These are phyloP conservation scores for Epichloe sylvatica DNA, from an alignment of 2,329 filamentous ascomycete genomes.

Conservation along the genomic window DNA sequence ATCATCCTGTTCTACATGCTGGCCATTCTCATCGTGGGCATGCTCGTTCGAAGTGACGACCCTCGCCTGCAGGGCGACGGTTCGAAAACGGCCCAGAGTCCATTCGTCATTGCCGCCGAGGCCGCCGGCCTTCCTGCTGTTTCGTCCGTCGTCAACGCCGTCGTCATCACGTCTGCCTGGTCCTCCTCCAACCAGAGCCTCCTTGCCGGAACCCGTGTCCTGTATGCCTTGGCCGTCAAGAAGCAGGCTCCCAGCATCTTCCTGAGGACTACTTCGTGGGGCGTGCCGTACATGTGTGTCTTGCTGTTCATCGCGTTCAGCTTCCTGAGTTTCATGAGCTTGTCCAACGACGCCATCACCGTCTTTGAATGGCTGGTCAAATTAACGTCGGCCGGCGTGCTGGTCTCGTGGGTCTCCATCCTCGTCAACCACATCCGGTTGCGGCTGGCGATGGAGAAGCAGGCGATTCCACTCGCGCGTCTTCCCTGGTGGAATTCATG, in stretches of 20 bases:
- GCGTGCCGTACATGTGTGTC: conserved; percentile 48
- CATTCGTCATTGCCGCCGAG: conserved; percentile 59
- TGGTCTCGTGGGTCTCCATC: conserved; percentile 50
- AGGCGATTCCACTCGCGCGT: conserved; percentile 33
- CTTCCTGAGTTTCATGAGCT: conserved; percentile 42
- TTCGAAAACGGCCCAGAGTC: conserved; percentile 31
- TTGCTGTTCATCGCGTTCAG: conserved; percentile 39
- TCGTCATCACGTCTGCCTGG: conserved; percentile 57
- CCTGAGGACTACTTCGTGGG: conserved; percentile 43
- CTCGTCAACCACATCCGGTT: conserved; percentile 46
- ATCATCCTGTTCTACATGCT: conserved; percentile 50
- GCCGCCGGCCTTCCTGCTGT: conserved; percentile 53
- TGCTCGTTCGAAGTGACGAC: conserved; percentile 46
- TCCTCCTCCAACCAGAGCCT: conserved; percentile 46
- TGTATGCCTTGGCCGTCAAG: conserved; percentile 53
- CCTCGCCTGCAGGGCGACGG: conserved; percentile 36
- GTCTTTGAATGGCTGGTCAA: conserved; percentile 54
- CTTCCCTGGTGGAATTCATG: conserved; percentile 51
- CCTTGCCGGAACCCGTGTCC: conserved; percentile 54
- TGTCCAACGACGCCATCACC: conserved; percentile 42
- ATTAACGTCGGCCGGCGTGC: conserved; percentile 46
- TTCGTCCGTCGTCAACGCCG: conserved; percentile 60
- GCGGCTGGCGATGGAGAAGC: conserved; percentile 37
- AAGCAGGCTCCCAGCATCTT: conserved; percentile 52
- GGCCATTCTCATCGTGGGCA: conserved; percentile 56